These are phyloP conservation scores for Globisporangium heterothallicum DNA, from an alignment of 352 stramenopile genomes.

Conservation along the genomic window DNA sequence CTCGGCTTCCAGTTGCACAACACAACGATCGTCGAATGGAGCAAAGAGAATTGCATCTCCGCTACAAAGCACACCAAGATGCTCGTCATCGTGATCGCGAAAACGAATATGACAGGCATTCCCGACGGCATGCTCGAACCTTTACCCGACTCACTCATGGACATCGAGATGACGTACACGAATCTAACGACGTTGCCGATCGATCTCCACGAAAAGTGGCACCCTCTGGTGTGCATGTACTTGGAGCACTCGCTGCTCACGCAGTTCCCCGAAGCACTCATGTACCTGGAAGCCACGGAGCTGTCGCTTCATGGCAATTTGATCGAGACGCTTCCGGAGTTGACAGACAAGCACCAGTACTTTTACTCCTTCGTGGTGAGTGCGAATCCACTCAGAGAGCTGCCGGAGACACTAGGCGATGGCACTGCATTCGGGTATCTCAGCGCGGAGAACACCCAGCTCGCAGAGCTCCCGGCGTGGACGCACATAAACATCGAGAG, in stretches of 20 bases:
- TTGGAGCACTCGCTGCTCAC: slow-evolving; percentile 5
- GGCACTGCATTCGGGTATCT: slow-evolving; percentile 10
- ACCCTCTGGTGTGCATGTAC: neutral
- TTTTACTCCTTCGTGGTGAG: neutral
- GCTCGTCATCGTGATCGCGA: neutral
- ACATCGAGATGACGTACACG: slow-evolving; percentile 7
- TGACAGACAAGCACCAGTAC: slow-evolving; percentile 18
- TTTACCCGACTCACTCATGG: neutral
- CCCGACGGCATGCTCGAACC: slow-evolving; percentile 6
- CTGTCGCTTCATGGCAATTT: slow-evolving; percentile 5
- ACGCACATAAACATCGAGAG: neutral
- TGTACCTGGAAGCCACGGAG: neutral
- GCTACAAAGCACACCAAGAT: slow-evolving; percentile 3
- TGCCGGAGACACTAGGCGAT: slow-evolving; percentile 13
- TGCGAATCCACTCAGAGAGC: neutral
- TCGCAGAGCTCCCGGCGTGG: slow-evolving; percentile 9
- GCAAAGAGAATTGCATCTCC: neutral
- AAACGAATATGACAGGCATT: slow-evolving; percentile 8
- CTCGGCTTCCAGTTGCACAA: slow-evolving; percentile 5
- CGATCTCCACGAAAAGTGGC: slow-evolving; percentile 6
- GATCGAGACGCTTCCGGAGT: neutral
- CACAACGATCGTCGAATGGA: slow-evolving; percentile 9
- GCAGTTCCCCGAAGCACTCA: slow-evolving; percentile 2
- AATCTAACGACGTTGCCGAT: slow-evolving; percentile 10
- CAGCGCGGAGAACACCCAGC: slow-evolving; percentile 9